Base-by-base conservation (phyloP, 352 stramenopile species). In the Plasmopara halstedii region DNA sequence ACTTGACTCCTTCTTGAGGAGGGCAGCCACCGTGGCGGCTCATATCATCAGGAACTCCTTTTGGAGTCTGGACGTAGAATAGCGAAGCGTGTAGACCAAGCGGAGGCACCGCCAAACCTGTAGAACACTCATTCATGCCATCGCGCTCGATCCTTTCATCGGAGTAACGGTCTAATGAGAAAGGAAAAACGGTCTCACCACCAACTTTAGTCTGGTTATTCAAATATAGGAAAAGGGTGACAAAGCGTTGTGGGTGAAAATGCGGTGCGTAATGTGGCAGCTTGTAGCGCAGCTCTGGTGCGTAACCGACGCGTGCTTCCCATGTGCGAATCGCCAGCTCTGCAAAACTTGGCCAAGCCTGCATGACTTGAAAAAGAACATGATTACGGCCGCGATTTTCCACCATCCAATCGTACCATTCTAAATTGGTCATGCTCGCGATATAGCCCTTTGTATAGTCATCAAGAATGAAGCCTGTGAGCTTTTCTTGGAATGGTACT, bases 111-210 rank as follows among this genome's bases (percentile, higher is more conserved):
- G 81, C 83, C 6, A 92, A 53, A 3, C 83, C 81, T 2, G 57
- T 56, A 5, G 78, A 90, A 61, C 83, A 94, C 56, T 94, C 80
- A 44, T 64, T 56, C 83, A 92, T 94, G 34, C 82, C 82, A 6
- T 60, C 64, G 33, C 82, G 78, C 27, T 82, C 53, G 37, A 94
- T 91, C 13, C 56, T 34, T 31, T 88, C 74, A 34, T 86, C 64
- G 38, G 54, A 83, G 52, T 74, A 88, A 10, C 78, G 62, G 21
- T 91, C 83, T 13, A 81, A 52, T 37, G 80, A 90, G 59, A 80
- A 83, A n/a, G 80, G 95, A 67, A 99, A 99, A n/a, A 98, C 89
- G 0, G 95, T 99, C 65, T 99, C 88, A 21, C 96, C 96, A 13
- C 96, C 96, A 15, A 87, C 39, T 52, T 97, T 91, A 42, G 83